A percentile compares a stretch with the other conserved stretches of the same genome.
phyloP scores from a whole-genome alignment of 345 rosid species.

The Eucalyptus camaldulensis region DNA sequence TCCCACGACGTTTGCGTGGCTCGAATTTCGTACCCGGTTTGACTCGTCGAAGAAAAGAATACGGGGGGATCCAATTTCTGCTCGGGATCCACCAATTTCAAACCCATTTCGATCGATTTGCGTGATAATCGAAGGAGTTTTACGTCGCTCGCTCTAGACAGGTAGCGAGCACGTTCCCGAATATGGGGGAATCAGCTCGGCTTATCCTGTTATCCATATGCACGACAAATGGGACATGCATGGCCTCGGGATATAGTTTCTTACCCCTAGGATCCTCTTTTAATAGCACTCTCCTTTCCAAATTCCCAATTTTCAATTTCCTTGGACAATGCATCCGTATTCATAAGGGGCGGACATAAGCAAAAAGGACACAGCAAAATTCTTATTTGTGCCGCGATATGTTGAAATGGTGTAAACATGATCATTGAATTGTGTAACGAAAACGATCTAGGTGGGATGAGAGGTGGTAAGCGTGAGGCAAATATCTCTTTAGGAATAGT shows the following conservation, averaged over 20 bases:
- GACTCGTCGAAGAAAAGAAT: neutral
- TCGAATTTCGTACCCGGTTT: neutral
- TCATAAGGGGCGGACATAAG: no score
- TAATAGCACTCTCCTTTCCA: neutral
- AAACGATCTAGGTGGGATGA: neutral
- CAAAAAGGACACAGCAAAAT: neutral
- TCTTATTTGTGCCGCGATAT: neutral
- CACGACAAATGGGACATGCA: neutral
- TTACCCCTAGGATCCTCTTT: neutral
- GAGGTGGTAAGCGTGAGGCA: neutral
- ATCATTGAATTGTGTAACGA: neutral
- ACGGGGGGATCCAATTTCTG: neutral
- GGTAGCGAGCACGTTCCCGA: neutral
- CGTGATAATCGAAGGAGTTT: neutral
- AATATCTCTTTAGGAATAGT: neutral
- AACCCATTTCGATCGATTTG: neutral
- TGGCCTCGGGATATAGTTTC: neutral
- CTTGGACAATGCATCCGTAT: neutral
- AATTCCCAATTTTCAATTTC: neutral
- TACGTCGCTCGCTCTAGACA: neutral
- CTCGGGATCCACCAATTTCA: neutral
- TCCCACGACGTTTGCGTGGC: neutral
- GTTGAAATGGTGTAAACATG: neutral
- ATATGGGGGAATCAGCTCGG: neutral
- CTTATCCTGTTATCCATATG: neutral